Evolutionary conservation across 2,329 filamentous ascomycete species (phyloP).

Genomic region (Hypoxylon sp.): DNA sequence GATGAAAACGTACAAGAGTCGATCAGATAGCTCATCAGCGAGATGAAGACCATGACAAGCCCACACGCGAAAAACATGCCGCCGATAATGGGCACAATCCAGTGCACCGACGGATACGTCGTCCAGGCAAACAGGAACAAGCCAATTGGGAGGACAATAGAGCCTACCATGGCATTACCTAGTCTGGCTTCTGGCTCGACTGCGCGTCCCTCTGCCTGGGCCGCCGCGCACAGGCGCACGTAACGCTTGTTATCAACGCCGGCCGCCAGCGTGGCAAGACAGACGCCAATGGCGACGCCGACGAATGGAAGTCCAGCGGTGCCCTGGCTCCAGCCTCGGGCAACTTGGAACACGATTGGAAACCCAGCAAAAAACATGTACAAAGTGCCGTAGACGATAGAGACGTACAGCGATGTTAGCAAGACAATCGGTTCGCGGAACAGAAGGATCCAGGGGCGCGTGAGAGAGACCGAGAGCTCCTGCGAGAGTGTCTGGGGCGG

Average conservation of each 20-base stretch:
- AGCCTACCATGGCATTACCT: conserved; percentile 55
- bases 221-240: conserved; percentile 35
- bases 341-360: conserved; percentile 54
- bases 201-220: conserved; percentile 17
- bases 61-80: conserved; percentile 11
- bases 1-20: too few species aligned
- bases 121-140: conserved; percentile 43
- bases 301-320: conserved; percentile 56
- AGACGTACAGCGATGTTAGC: conserved; percentile 50
- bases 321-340: conserved; percentile 55
- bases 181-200: conserved; percentile 57
- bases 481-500: too few species aligned
- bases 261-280: neutral
- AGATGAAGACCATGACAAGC: too few species aligned
- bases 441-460: conserved; percentile 55
- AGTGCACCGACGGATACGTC: conserved; percentile 17
- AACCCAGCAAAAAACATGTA: conserved; percentile 59
- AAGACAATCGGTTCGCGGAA: conserved; percentile 52
- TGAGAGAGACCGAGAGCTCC: conserved; percentile 44
- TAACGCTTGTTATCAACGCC: conserved; percentile 8
- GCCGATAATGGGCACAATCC: conserved; percentile 23
- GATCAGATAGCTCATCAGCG: too few species aligned
- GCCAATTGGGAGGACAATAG: conserved; percentile 55
- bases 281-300: conserved; percentile 52
- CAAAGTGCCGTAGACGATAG: conserved; percentile 53